Conservation (phyloP, 352 stramenopile species). For the Phytopythium delawarense region DNA sequence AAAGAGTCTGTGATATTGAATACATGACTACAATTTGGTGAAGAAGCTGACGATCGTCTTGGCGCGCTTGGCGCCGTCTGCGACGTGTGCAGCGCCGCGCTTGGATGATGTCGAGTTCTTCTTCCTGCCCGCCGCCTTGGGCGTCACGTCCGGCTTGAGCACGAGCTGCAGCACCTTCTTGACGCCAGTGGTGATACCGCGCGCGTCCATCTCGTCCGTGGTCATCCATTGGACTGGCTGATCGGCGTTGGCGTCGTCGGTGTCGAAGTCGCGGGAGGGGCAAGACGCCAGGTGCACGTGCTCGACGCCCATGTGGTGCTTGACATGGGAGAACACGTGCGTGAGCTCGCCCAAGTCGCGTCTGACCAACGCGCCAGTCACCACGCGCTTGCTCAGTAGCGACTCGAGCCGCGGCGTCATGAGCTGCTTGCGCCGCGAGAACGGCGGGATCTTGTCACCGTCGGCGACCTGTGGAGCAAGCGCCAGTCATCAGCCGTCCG, state of each 20-base stretch:
- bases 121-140: conserved; percentile 11
- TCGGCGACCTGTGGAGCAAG: conserved; percentile 38
- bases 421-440: conserved; percentile 52
- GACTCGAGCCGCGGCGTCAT: conserved; percentile 37
- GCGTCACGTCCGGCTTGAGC: conserved; percentile 13
- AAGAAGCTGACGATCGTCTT: conserved; percentile 70
- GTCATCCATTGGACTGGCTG: conserved; percentile 69
- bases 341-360: conserved; percentile 66
- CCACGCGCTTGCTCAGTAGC: conserved; percentile 23
- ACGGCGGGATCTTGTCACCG: conserved; percentile 58
- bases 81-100: conserved; percentile 33
- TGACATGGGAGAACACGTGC: conserved; percentile 90
- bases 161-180: conserved; percentile 84
- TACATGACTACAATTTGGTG: conserved; percentile 40
- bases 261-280: conserved; percentile 13
- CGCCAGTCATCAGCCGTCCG: too few relatives aligned
- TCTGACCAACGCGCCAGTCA: conserved; percentile 25
- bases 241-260: conserved; percentile 2
- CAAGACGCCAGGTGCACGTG: conserved; percentile 56
- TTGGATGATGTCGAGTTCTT: conserved; percentile 7
- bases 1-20: not conserved
- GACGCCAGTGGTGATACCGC: conserved; percentile 84
- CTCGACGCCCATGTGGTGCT: conserved; percentile 89
- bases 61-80: conserved; percentile 29
- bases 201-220: conserved; percentile 59